Percentiles rank a stretch among this genome's conserved stretches.
Conservation (phyloP, 352 stramenopile genomes). For the Pythium folliculosum region DNA sequence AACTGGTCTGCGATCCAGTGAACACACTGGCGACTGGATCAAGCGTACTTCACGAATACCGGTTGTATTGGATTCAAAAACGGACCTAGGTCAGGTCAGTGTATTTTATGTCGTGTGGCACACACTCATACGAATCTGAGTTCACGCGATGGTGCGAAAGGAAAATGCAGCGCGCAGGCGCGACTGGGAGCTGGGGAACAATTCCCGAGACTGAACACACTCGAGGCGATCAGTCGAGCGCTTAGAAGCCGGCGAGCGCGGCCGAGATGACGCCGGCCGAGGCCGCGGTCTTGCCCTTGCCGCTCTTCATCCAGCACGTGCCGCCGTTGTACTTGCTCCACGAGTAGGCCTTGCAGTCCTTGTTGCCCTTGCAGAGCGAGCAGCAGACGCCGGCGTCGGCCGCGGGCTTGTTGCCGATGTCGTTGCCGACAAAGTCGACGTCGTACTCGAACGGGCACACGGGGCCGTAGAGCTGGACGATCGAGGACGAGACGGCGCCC, state of each 20-base stretch:
- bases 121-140: too few species aligned
- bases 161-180: too few species aligned
- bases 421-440: constrained; percentile 15
- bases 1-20: too few species aligned
- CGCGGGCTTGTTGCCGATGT: constrained; percentile 17
- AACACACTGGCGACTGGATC: too few species aligned
- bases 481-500: constrained; percentile 1
- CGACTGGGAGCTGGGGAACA: too few species aligned
- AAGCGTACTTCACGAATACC: too few species aligned
- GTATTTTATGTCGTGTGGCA: too few species aligned
- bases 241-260: not conserved
- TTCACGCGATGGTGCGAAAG: too few species aligned
- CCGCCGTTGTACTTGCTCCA: constrained; percentile 29
- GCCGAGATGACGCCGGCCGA: constrained; percentile 9
- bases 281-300: constrained; percentile 6
- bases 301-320: constrained; percentile 38
- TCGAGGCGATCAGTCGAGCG: too few species aligned
- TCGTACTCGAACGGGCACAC: constrained; percentile 16
- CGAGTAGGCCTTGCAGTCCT: constrained; percentile 24
- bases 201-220: too few species aligned
- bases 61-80: too few species aligned
- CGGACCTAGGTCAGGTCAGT: too few species aligned
- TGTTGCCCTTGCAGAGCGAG: constrained; percentile 10
- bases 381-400: constrained; percentile 7
- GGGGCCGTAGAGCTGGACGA: not conserved